A percentile compares a stretch with the other conserved stretches of the same genome.
phyloP scores from a whole-genome alignment of 768 basidiomycete genomes.

The Russula sp. region DNA sequence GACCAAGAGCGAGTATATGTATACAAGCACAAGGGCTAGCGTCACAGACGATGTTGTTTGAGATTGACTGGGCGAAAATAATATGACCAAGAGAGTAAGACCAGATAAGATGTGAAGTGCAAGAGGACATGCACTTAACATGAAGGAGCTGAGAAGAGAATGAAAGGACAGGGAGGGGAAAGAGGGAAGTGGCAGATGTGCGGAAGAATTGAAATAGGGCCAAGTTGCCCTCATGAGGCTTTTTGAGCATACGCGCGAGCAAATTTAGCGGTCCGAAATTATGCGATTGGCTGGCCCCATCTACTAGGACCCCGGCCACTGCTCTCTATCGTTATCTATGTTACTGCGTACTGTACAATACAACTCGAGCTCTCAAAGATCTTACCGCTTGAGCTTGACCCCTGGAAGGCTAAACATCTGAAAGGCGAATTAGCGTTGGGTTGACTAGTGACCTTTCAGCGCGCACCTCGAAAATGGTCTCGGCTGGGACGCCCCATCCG shows the following conservation, averaged over 20 bases:
- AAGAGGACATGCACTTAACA: not conserved
- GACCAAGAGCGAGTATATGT: not conserved
- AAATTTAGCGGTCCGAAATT: constrained; percentile 30
- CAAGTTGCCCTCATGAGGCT: not conserved
- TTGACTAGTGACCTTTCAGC: not conserved
- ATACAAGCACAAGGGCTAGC: not conserved
- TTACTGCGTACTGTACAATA: not conserved
- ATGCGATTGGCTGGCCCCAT: constrained; percentile 21
- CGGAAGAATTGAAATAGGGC: not conserved
- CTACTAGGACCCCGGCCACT: constrained; percentile 13
- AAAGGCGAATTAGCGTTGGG: not conserved
- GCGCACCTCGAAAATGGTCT: constrained; percentile 60
- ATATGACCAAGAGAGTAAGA: not conserved
- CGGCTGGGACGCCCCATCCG: constrained; percentile 63
- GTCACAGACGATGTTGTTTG: no score
- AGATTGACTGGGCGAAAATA: not conserved
- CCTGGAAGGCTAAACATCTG: constrained; percentile 58
- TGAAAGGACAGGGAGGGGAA: no score
- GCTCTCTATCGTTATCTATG: not conserved
- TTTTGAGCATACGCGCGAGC: constrained; percentile 21
- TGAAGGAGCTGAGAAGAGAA: not conserved
- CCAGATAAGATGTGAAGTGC: not conserved
- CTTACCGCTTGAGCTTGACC: constrained; percentile 31
- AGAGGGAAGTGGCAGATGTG: not conserved
- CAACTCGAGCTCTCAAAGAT: not conserved